Base-by-base conservation (phyloP, 805 yeast species). In the Wickerhamomyces rabaulensis region DNA sequence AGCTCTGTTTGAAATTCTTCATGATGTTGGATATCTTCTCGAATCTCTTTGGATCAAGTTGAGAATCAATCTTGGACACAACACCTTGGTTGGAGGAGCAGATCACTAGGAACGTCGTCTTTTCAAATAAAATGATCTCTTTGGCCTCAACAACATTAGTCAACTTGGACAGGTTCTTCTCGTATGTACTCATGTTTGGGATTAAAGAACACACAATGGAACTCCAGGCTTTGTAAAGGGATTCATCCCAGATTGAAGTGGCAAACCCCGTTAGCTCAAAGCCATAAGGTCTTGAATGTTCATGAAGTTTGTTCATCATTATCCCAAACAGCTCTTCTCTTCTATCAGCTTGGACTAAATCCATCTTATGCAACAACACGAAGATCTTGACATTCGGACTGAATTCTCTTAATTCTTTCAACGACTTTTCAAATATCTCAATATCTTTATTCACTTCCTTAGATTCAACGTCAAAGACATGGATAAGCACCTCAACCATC, bases 201-300 rank as follows among this genome's bases (percentile, higher is more conserved):
- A 94, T 92, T 54, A 94, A 73, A 2, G 97, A 86, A 61, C 98
- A 91, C 31, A 94, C 97, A 49, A 94, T 92, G 42, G 83, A 87
- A 3, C 96, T 87, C 99, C 99, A 94, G 1, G 99, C 99, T 64
- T 87, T 91, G 64, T 92, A 94, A 48, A 92, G 71, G 59, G 92
- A 82, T 64, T 92, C 98, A 67, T 92, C 97, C 98, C 98, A 92
- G 47, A 92, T 92, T 1, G 96, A 87, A 0, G 98, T 94, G 6
- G 97, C 92, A 62, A 90, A 92, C 2, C 97, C 97, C 15, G 79
- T 77, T 40, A 89, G 70, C 40, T 78, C 71, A 66, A 89, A 88
- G 2, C 78, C 75, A 58, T 68, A 82, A 17, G 88, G 87, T 45
- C 78, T 72, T 3, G 95, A 84, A 15, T 87, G 84, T 42, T 79